Base-by-base conservation (phyloP, 768 basidiomycete species). In the Sporobolomyces phaffii region DNA sequence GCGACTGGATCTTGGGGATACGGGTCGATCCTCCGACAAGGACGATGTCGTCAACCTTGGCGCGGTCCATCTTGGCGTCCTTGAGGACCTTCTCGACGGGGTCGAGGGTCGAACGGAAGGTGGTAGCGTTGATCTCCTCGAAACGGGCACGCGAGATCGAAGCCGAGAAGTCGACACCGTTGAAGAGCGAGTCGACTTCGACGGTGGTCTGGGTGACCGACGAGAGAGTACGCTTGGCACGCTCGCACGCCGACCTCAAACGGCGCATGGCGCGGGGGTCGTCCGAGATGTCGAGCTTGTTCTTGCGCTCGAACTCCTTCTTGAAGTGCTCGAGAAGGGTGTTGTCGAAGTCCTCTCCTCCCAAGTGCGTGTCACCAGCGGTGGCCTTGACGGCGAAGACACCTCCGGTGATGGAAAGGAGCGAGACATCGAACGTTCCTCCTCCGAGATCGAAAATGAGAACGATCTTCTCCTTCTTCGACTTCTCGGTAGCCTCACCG, bases 321-420 rank as follows among this genome's bases (percentile, higher is more conserved):
- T 94, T 94, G 89, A 99, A 98, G 84, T 93, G 90, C 59, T 99
- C 91, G 70, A 98, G 81, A 72, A 99, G 86, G 78, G 90, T 85
- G 81, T 99, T 99, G 81, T 99, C 96, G 77, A 99, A 99, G 80
- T 98, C 96, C 82, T 99, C 96, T 82, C 96, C 96, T 82, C 94
- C 96, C 79, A 98, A 83, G 81, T 98, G 96, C 73, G 96, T 99
- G 80, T 98, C 93, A 82, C 96, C 96, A 74, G 92, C 92, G 72
- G 96, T 98, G 48, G 96, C 92, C 84, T 98, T 98, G 78, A 98
- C 94, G 73, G 93, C 92, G 78, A 98, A 98, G 77, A 98, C 91
- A 81, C 94, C 94, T 77, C 92, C 93, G 73, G 84, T 90, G 83
- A 98, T 97, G 81, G 91, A 93, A 73, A 99, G 85, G 62, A 99